Base-by-base conservation (phyloP, 352 stramenopile genomes). In the Pythium angustatum region DNA sequence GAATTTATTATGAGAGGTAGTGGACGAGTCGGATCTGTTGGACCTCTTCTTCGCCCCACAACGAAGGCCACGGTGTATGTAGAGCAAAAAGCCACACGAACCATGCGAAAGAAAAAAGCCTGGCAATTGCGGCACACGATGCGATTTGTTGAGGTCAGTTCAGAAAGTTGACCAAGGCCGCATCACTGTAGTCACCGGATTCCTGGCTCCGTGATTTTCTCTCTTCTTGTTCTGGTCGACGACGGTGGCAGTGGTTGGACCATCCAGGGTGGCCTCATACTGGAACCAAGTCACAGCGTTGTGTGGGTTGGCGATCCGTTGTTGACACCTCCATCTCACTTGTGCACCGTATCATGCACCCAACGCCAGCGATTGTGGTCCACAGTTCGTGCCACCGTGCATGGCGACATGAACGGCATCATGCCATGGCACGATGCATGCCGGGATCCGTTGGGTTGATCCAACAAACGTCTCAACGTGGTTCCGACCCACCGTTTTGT, bases 101-200 rank as follows among this genome's bases (percentile, higher is more conserved):
- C 5, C 24, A 31, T 33, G 22, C 19, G 22, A 51, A 31, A 51
- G 24, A 33, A 11, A 30, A 26, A 50, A 27, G 9, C 7, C 43
- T 22, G 17, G 9, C 5, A 7, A 27, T 47, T 27, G 38, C 38
- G 15, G 38, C 38, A 44, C 12, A 21, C 5, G 10, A 1, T 21
- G 51, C 21, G 43, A 58, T 58, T 49, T 59, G 34, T 49, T 59
- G 34, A 36, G 52, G 34, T 24, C 9, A 11, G 53, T 60, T 60
- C 53, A 49, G 53, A 60, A 30, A 60, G 53, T 51, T 51, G 53
- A 51, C 53, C 41, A 36, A 5, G n/a, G 34, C 31, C 33, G 52
- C 34, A 59, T 59, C 52, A 47, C 53, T 7, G 51, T 34, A 49
- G 33, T 58, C 53, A 60, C 53, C 26, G 53, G 51, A 45, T 48